Evolutionary conservation across 1,139 yeast genomes (phyloP).

Genomic region (Debaryomyces psychrophilus): DNA sequence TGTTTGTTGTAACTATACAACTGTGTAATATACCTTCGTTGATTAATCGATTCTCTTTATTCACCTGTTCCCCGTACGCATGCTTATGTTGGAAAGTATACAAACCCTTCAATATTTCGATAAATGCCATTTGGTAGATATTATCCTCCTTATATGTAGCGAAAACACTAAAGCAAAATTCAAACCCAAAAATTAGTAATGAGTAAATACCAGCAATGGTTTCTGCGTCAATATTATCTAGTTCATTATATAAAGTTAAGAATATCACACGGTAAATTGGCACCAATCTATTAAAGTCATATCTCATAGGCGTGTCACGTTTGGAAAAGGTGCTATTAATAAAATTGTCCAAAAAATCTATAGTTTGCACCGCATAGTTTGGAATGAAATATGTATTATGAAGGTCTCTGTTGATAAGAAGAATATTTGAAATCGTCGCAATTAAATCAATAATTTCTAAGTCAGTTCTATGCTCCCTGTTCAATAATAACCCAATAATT

Average conservation of each 20-base stretch:
- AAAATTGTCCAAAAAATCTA: constrained; percentile 21
- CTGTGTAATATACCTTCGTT: constrained; percentile 8
- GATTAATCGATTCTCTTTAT: constrained; percentile 10
- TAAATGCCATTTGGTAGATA: constrained; percentile 20
- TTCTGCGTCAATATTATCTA: constrained; percentile 9
- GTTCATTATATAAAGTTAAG: constrained; percentile 29
- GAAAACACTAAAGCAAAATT: constrained; percentile 10
- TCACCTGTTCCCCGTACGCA: constrained; percentile 12
- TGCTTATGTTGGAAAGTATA: constrained; percentile 31
- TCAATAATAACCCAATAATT: constrained; percentile 19
- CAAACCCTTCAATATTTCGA: constrained; percentile 33
- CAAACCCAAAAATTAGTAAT: constrained; percentile 9
- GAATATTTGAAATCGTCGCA: constrained; percentile 30
- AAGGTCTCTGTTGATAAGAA: constrained; percentile 29
- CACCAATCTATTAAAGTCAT: constrained; percentile 22
- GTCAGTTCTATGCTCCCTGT: constrained; percentile 9
- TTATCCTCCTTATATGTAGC: constrained; percentile 6
- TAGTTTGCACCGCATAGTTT: constrained; percentile 20
- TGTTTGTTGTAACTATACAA: constrained; percentile 8
- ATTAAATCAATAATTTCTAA: constrained; percentile 24
- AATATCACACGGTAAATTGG: constrained; percentile 32
- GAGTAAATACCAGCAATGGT: constrained; percentile 5
- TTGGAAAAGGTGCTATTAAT: constrained; percentile 4
- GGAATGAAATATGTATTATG: constrained; percentile 26
- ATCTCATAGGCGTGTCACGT: constrained; percentile 4